Conservation (phyloP, 352 stramenopile species). For the Globisporangium carolinianum region DNA sequence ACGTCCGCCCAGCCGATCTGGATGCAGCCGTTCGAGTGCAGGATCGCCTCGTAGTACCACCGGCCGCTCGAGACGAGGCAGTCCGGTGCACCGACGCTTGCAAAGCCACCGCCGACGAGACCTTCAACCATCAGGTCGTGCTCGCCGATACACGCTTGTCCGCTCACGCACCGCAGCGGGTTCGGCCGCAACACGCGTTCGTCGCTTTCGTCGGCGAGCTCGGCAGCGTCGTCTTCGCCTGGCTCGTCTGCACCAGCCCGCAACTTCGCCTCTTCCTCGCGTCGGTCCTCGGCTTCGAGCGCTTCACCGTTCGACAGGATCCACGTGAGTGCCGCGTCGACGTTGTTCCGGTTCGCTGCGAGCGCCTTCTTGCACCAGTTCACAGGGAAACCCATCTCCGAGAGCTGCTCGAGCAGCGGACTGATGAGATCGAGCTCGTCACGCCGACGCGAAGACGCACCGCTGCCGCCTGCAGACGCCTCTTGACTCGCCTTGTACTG, state of each 20-base stretch:
- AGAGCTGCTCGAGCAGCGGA: constrained; percentile 80
- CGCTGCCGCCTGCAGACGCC: constrained; percentile 9
- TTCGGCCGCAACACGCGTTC: constrained; percentile 55
- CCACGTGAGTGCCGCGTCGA: constrained; percentile 89
- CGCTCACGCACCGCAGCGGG: constrained; percentile 75
- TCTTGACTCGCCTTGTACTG: constrained; percentile 66
- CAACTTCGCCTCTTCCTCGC: constrained; percentile 73
- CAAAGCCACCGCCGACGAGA: constrained; percentile 77
- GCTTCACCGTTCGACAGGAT: constrained; percentile 89
- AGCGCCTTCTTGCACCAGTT: constrained; percentile 91
- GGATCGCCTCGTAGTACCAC: constrained; percentile 92
- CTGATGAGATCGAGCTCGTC: constrained; percentile 60
- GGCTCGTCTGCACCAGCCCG: constrained; percentile 22
- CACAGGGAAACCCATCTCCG: constrained; percentile 91
- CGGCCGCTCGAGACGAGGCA: constrained; percentile 68
- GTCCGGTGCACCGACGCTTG: constrained; percentile 74
- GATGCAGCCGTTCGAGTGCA: constrained; percentile 90
- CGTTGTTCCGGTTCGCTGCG: constrained; percentile 83
- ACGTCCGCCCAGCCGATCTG: constrained; percentile 92
- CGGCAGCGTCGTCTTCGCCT: constrained; percentile 17
- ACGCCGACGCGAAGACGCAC: constrained; percentile 24
- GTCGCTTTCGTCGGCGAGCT: constrained; percentile 18
- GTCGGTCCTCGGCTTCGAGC: constrained; percentile 80
- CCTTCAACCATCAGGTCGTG: constrained; percentile 83
- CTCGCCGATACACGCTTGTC: constrained; percentile 81